Evolutionary conservation across 768 basidiomycete species (phyloP), one percentile per base, ranked within the genome.

Genomic region (Amanita fuliginea): DNA sequence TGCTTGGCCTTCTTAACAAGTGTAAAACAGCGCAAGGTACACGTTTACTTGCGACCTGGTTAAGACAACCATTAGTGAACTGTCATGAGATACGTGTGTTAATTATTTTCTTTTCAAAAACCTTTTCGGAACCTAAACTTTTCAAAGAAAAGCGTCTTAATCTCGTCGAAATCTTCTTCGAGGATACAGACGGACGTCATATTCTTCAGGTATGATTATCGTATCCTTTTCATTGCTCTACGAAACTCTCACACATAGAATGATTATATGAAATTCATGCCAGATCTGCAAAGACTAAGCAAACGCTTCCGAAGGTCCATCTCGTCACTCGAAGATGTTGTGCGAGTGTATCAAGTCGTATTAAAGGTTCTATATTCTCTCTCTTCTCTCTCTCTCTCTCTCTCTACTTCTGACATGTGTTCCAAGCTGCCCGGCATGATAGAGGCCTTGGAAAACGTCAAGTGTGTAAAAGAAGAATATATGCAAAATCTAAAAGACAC

Each of bases 11-110:
- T 6, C 67, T 99, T 51, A 96, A 98, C 63, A 88, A 87, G 57
- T 96, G 95, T 71, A 96, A 96, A 67, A 98, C 96, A 0, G 81
- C 89, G 0, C 96, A 99, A 61, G 96, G 96, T 0, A 81, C 87
- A 11, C 71, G 96, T 49, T 63, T 96, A 35, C 72, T 99, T 3
- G 87, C 83, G 0, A 83, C 81, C 42, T 98, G 95, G 95, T 68
- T 99, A 36, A 97, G 96, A 60, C 96, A 98, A 62, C 96, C 96
- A 4, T 69, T 98, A 22, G 80, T 97, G 26, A 97, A 96, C 63
- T 64, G 90, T 33, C 94, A 98, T 55, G 88, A 93, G 60, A 98
- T 98, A 53, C 73, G 92, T 89, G 89, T 71, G 32, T 4, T 21
- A 26, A 5, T 30, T n/a, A n/a, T n/a, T n/a, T n/a, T n/a, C 21